These are phyloP conservation scores for Psidium guajava DNA, from an alignment of 345 rosid species.

Conservation along the genomic window DNA sequence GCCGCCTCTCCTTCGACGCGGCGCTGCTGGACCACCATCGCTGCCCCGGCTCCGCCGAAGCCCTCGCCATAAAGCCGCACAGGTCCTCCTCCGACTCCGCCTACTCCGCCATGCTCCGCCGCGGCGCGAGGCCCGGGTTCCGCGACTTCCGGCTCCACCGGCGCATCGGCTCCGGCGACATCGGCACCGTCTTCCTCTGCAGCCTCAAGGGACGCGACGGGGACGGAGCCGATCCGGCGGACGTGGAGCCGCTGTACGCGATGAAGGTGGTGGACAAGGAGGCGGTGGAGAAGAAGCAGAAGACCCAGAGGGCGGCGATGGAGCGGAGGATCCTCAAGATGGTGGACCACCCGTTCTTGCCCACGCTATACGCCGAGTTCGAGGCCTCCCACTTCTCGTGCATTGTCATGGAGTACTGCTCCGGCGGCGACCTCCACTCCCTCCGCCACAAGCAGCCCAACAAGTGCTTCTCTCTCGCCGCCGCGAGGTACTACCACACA, in stretches of 20 bases:
- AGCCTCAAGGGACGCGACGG: conserved; percentile 14
- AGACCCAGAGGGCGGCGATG: conserved; percentile 68
- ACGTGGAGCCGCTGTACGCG: conserved; percentile 29
- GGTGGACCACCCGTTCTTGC: conserved; percentile 92
- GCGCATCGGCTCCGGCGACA: conserved; percentile 78
- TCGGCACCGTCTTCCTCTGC: conserved; percentile 86
- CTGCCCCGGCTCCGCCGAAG: neutral
- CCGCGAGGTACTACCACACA: conserved; percentile 45
- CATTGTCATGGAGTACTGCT: conserved; percentile 90
- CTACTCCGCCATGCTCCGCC: conserved; percentile 57
- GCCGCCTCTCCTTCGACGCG: conserved; percentile 65
- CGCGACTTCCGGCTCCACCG: conserved; percentile 70
- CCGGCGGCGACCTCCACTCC: conserved; percentile 88
- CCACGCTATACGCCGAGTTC: conserved; percentile 77
- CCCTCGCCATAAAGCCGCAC: conserved; percentile 10
- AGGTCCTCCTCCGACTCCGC: conserved; percentile 64
- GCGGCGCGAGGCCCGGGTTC: conserved; percentile 32
- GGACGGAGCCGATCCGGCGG: conserved; percentile 9
- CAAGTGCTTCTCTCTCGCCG: conserved; percentile 51
- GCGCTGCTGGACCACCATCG: neutral
- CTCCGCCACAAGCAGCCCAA: conserved; percentile 57
- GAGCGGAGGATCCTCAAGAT: conserved; percentile 73
- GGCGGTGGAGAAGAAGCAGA: conserved; percentile 56
- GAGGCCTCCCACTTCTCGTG: conserved; percentile 84
- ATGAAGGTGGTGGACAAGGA: conserved; percentile 94